Percentiles rank a stretch among this genome's conserved stretches.
phyloP scores from a whole-genome alignment of 768 basidiomycete genomes.

The Thelephora ganbajun region DNA sequence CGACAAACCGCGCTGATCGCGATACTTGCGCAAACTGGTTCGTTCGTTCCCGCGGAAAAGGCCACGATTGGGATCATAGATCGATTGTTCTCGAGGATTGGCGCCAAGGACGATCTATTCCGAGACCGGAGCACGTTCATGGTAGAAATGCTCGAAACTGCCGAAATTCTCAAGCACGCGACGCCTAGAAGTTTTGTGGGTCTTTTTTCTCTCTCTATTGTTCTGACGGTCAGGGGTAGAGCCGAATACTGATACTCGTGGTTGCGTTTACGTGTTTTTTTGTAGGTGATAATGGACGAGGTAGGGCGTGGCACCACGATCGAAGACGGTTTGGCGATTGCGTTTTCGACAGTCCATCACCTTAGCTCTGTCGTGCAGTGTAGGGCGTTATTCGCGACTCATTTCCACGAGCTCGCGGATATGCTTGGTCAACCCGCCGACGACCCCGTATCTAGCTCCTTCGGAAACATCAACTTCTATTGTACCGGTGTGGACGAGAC shows the following conservation, averaged over 20 bases:
- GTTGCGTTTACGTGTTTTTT: not conserved
- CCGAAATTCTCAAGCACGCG: constrained; percentile 76
- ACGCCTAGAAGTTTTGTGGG: constrained; percentile 72
- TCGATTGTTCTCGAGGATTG: constrained; percentile 85
- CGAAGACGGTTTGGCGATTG: constrained; percentile 84
- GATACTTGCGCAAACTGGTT: constrained; percentile 85
- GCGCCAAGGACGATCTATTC: constrained; percentile 90
- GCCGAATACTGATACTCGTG: not conserved
- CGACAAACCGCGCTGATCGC: constrained; percentile 84
- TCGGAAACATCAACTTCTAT: constrained; percentile 63
- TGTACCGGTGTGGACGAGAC: constrained; percentile 80
- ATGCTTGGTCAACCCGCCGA: constrained; percentile 54
- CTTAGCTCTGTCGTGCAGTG: constrained; percentile 57
- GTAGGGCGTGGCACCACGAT: constrained; percentile 95
- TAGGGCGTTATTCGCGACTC: constrained; percentile 93
- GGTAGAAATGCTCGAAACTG: constrained; percentile 96
- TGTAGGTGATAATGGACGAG: constrained; percentile 99
- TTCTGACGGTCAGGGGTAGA: not conserved
- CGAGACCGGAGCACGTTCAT: constrained; percentile 93
- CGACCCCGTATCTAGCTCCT: constrained; percentile 29
- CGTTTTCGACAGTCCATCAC: constrained; percentile 82
- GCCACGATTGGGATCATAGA: constrained; percentile 82
- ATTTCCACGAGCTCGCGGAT: constrained; percentile 88
- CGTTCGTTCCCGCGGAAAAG: constrained; percentile 80
- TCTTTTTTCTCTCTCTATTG: constrained; percentile 1